Evolutionary conservation across 768 basidiomycete genomes (phyloP), one percentile per base, ranked within the genome.

Genomic region (Boletus barrowsii): DNA sequence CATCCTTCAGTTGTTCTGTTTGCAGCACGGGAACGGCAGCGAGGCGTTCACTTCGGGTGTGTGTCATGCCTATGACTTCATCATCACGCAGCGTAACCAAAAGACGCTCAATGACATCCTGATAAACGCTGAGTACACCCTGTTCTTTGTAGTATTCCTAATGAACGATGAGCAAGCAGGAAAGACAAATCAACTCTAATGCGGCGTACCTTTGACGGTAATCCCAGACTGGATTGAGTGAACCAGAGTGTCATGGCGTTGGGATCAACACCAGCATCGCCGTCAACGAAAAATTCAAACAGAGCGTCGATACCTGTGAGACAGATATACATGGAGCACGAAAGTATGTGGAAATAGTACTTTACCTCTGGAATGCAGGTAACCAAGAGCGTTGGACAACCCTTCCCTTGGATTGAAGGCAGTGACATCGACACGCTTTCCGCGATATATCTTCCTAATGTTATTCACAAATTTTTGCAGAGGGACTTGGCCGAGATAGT

Each of bases 101-200:
- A 15, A 96, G 74, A 18, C 81, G 78, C 61, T 86, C 82, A 18
- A 94, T 72, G 22, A 90, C 84, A 40, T 75, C 71, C 53, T 78
- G 75, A 68, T 97, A 97, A 15, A 88, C 67, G n/a, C 80, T 76
- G n/a, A 83, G 70, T 36, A 91, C 80, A 0, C 75, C 69, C 51
- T 83, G 75, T 44, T 98, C 95, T 49, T 86, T 80, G 69, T 92
- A 98, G 68, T 98, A 97, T 73, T 95, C 93, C 87, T 93, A 29
- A 10, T 5, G 58, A 11, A 36, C 37, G 53, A 36, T 49, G 26
- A 56, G 42, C 47, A 54, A 41, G 29, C 14, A 24, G 22, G 24
- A 24, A 11, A 44, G 14, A 55, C 3, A 4, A 33, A 53, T 10
- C 9, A 10, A 8, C 29, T 30, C 32, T 11, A 15, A 14, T 14